A percentile compares a stretch with the other conserved stretches of the same genome.
Conservation (phyloP, 176 grass and related monocot genomes). For the Raddia guianensis region DNA sequence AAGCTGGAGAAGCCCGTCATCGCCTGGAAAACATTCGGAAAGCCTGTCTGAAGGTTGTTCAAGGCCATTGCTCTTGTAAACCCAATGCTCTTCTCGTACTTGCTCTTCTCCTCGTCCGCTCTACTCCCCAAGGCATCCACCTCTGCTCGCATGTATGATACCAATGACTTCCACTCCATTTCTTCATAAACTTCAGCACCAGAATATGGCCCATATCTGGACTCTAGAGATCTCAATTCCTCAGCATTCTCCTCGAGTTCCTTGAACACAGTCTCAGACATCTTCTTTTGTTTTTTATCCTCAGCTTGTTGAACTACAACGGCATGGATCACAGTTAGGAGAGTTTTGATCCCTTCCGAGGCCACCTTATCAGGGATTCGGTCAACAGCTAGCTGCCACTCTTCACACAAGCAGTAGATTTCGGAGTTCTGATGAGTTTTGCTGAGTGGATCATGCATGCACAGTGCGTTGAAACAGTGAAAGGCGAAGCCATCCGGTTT, state of each 20-base stretch:
- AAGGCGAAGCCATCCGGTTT: slow-evolving; percentile 93
- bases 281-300: slow-evolving; percentile 92
- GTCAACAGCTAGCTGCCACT: slow-evolving; percentile 95
- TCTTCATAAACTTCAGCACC: slow-evolving; percentile 46
- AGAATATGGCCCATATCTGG: slow-evolving; percentile 55
- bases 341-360: slow-evolving; percentile 93
- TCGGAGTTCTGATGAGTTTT: slow-evolving; percentile 67
- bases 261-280: slow-evolving; percentile 73
- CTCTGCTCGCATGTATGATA: slow-evolving; percentile 70
- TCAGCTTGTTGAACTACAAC: slow-evolving; percentile 80
- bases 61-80: slow-evolving; percentile 94
- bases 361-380: slow-evolving; percentile 94
- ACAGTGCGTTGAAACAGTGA: slow-evolving; percentile 72
- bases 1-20: slow-evolving; percentile 93
- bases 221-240: slow-evolving; percentile 71
- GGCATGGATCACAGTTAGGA: slow-evolving; percentile 76
- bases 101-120: slow-evolving; percentile 92
- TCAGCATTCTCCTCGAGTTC: slow-evolving; percentile 84
- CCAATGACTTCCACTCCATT: slow-evolving; percentile 37
- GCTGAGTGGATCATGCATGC: slow-evolving; percentile 53
- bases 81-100: slow-evolving; percentile 88
- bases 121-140: slow-evolving; percentile 69
- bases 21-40: slow-evolving; percentile 94
- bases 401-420: slow-evolving; percentile 85
- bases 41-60: slow-evolving; percentile 91